Conservation (phyloP, 2,329 filamentous ascomycete species). For the Nemania bipapillata region DNA sequence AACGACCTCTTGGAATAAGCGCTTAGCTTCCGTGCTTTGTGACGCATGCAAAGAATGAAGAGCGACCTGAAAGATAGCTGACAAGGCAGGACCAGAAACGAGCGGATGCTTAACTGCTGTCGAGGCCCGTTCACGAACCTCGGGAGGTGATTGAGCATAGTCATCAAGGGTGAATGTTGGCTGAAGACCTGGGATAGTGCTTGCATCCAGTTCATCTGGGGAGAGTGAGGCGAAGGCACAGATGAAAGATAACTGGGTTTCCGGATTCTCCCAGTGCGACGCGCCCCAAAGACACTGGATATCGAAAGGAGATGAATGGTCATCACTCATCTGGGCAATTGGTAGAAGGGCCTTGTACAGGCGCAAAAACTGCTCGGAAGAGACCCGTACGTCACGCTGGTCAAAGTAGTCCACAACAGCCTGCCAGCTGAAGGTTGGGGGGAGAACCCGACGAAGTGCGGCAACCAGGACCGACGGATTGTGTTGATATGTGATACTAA, state of each 20-base stretch:
- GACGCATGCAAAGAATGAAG: slow-evolving; percentile 70
- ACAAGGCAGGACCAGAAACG: slow-evolving; percentile 86
- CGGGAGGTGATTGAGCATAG: slow-evolving; percentile 61
- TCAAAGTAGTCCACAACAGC: slow-evolving; percentile 84
- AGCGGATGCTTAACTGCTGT: slow-evolving; percentile 84
- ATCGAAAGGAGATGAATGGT: slow-evolving; percentile 71
- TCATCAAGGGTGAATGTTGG: slow-evolving; percentile 76
- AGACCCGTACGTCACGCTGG: slow-evolving; percentile 77
- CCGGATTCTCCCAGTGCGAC: slow-evolving; percentile 78
- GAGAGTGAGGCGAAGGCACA: slow-evolving; percentile 83
- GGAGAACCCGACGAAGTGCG: slow-evolving; percentile 70
- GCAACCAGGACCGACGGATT: slow-evolving; percentile 68
- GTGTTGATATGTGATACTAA: slow-evolving; percentile 66
- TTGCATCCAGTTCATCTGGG: slow-evolving; percentile 81
- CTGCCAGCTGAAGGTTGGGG: slow-evolving; percentile 73
- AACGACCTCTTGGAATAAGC: slow-evolving; percentile 73
- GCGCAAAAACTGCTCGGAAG: slow-evolving; percentile 80
- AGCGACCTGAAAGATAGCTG: slow-evolving; percentile 72
- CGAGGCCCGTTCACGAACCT: slow-evolving; percentile 64
- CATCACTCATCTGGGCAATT: slow-evolving; percentile 68
- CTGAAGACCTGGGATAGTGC: slow-evolving; percentile 82
- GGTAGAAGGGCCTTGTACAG: slow-evolving; percentile 83
- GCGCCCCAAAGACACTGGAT: slow-evolving; percentile 92
- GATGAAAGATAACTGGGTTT: slow-evolving; percentile 93
- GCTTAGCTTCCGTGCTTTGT: slow-evolving; percentile 70